Evolutionary conservation across 805 yeast species (phyloP).

Genomic region (Tetrapisispora iriomotensis): DNA sequence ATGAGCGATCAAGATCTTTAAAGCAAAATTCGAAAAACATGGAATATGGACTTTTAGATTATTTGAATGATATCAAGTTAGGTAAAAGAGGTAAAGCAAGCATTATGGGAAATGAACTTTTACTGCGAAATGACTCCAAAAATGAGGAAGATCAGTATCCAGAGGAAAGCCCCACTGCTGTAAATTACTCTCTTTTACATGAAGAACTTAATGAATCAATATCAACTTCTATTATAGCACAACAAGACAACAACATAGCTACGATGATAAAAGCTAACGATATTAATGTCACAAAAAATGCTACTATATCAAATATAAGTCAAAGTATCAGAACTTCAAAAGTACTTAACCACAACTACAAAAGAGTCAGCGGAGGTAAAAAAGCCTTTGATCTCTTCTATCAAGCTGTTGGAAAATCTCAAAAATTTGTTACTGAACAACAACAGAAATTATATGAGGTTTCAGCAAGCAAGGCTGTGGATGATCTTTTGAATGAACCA

Average conservation of each 20-base stretch:
- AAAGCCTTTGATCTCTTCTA: slow-evolving; percentile 12
- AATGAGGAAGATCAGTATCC: background rate
- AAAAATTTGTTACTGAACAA: slow-evolving; percentile 5
- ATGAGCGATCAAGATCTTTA: slow-evolving; percentile 8
- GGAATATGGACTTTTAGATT: slow-evolving; percentile 19
- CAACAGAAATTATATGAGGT: slow-evolving; percentile 6
- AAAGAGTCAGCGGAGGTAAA: slow-evolving; percentile 7
- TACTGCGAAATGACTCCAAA: background rate
- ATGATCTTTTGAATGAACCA: slow-evolving; percentile 10
- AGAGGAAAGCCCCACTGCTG: background rate
- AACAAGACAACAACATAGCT: background rate
- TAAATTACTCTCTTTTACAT: background rate
- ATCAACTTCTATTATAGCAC: background rate
- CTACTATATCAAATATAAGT: background rate
- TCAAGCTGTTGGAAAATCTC: slow-evolving; percentile 8
- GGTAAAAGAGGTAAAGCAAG: slow-evolving; percentile 14
- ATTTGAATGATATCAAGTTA: slow-evolving; percentile 12
- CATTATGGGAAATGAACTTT: slow-evolving; percentile 12
- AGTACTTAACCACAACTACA: background rate
- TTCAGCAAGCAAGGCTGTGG: slow-evolving; percentile 9
- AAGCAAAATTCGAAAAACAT: slow-evolving; percentile 5
- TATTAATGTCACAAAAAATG: background rate
- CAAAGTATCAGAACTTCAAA: background rate
- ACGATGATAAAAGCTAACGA: slow-evolving; percentile 1
- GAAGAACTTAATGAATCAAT: background rate